Base-by-base conservation (phyloP, 1,139 yeast species). In the Pichia sp. region DNA sequence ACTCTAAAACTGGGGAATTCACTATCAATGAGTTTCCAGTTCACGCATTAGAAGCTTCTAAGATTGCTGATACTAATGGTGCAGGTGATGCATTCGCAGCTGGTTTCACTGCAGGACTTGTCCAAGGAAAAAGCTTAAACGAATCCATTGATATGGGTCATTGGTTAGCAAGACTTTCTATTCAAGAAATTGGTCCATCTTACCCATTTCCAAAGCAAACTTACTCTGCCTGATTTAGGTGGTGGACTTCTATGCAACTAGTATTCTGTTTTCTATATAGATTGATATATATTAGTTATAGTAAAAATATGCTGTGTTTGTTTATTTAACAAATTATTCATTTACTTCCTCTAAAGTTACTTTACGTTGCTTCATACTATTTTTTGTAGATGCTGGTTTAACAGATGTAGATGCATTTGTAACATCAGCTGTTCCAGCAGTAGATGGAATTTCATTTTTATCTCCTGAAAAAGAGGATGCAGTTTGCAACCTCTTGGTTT, bases 71-170 rank as follows among this genome's bases (percentile, higher is more conserved):
- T 69, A 85, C 97, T 61, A 91, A 91, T 68, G 98, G 98, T 71
- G 98, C 98, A 36, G 99, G 98, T 64, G 99, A 91, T 62, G 97
- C 98, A 20, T 91, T 91, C 61, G 98, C 97, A 46, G 95, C 95
- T 60, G 99, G 98, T 44, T 91, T 91, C 65, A 67, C 89, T 53
- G 96, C 96, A 47, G 93, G 89, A 47, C 68, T 89, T 53, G 94
- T 85, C 43, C 69, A 81, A 66, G 88, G 82, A 52, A 77, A 83
- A 65, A 53, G 73, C 26, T 61, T 88, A 45, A 68, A 70, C 36
- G 68, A 74, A 39, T 68, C 84, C 46, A 72, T 91, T 50, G 86
- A 83, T 55, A 76, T 81, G 65, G 99, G 98, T 53, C 97, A 89
- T 69, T 89, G 97, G 97, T 79, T 94, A 53, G 99, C 98, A 48